These are phyloP conservation scores for Annulohypoxylon bovei DNA, from an alignment of 495 filamentous ascomycete genomes.

Conservation along the genomic window DNA sequence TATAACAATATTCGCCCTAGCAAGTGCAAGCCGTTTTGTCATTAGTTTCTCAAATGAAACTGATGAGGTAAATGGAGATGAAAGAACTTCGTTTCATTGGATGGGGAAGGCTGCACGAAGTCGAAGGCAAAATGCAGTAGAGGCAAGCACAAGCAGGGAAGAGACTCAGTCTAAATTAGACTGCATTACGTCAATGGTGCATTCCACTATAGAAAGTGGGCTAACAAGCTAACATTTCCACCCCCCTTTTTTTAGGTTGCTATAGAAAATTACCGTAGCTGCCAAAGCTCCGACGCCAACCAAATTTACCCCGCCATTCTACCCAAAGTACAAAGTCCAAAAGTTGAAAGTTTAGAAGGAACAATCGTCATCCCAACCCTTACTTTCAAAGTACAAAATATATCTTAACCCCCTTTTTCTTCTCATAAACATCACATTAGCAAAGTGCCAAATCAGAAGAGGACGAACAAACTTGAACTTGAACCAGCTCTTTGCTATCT, in stretches of 20 bases:
- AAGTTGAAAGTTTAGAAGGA: conserved; percentile 1
- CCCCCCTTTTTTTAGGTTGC: conserved; percentile 28
- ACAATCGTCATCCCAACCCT: conserved; percentile 35
- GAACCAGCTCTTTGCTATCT: too few relatives aligned
- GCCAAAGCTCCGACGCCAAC: conserved; percentile 36
- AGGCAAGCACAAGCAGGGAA: conserved; percentile 28
- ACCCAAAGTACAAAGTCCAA: conserved; percentile 13
- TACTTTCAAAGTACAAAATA: conserved; percentile 10
- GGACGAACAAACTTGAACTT: too few relatives aligned
- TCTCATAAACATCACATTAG: background rate
- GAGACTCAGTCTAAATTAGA: conserved; percentile 29
- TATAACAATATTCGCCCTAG: conserved; percentile 3
- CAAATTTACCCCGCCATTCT: conserved; percentile 42
- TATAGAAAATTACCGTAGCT: conserved; percentile 28
- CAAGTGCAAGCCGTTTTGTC: conserved; percentile 8
- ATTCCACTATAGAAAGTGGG: conserved; percentile 23
- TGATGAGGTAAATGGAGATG: conserved; percentile 28
- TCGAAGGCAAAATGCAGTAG: conserved; percentile 23
- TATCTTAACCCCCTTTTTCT: conserved; percentile 42
- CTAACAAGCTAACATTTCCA: conserved; percentile 41
- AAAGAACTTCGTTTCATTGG: conserved; percentile 11
- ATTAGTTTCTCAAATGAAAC: conserved; percentile 18
- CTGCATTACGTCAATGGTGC: conserved; percentile 49
- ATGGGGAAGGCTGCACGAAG: conserved; percentile 8
- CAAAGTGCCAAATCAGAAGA: background rate